These are phyloP conservation scores for Geotrichum fermentans DNA, from an alignment of 1,139 yeast genomes.

Conservation along the genomic window DNA sequence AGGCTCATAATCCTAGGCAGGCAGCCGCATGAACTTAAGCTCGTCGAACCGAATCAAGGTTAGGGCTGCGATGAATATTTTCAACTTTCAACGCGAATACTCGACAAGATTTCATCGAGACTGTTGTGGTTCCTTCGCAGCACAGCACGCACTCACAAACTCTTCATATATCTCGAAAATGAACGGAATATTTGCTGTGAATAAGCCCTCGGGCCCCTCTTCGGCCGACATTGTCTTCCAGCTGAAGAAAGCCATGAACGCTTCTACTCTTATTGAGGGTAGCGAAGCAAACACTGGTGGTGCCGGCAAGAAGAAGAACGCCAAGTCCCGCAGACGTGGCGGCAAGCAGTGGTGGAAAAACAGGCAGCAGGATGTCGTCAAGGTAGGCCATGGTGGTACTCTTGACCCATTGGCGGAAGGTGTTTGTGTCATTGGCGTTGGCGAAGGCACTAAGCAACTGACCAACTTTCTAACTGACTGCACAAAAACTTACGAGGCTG, in stretches of 20 bases:
- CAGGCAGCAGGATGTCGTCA: slow-evolving; percentile 38
- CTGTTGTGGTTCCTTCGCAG: too few relatives aligned
- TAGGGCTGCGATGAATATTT: too few relatives aligned
- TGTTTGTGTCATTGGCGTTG: slow-evolving; percentile 84
- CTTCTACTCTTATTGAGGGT: slow-evolving; percentile 52
- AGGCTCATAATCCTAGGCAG: too few relatives aligned
- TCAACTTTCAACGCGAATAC: too few relatives aligned
- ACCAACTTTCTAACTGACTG: slow-evolving; percentile 58
- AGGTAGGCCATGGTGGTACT: slow-evolving; percentile 98
- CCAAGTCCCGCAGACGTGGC: slow-evolving; percentile 25
- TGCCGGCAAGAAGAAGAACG: slow-evolving; percentile 5
- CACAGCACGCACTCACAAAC: too few relatives aligned
- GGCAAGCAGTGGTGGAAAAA: slow-evolving; percentile 31
- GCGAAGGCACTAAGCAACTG: slow-evolving; percentile 78
- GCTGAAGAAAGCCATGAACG: slow-evolving; percentile 58
- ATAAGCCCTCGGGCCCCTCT: slow-evolving; percentile 82
- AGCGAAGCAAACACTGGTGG: slow-evolving; percentile 18
- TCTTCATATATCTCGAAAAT: background rate
- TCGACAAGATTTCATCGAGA: too few relatives aligned
- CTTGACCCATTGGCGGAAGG: slow-evolving; percentile 94
- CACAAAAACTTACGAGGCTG: slow-evolving; percentile 74
- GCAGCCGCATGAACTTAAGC: too few relatives aligned
- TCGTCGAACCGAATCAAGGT: too few relatives aligned
- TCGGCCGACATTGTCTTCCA: slow-evolving; percentile 68
- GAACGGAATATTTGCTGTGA: slow-evolving; percentile 81